Evolutionary conservation across 2,329 filamentous ascomycete genomes (phyloP), one percentile per base, ranked within the genome.

Genomic region (Xylariaceae sp.): DNA sequence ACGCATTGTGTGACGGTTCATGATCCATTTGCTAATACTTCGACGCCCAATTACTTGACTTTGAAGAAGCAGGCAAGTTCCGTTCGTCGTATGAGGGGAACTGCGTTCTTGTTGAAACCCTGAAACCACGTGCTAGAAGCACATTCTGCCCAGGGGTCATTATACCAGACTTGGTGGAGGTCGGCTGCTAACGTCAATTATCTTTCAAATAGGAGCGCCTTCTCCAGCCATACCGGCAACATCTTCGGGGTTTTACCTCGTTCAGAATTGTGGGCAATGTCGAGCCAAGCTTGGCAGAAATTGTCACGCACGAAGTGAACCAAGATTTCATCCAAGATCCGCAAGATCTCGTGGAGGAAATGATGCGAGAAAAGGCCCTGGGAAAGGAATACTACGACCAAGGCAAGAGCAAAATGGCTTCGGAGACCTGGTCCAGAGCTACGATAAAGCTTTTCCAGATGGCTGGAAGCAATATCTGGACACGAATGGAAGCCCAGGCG

Each of bases 371-470:
- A 13, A 49, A 42, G 26, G 26, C 19, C 5, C 29, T 42, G 12
- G 47, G 47, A 34, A 41, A 49, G n/a, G n/a, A 22, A 43, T 49
- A 49, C 19, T 42, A 42, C 39, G 26, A 49, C 37, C 13, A 42
- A n/a, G 40, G 37, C 21, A n/a, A 49, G 18, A 49, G 26, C 4
- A 32, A 18, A 5, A 49, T 42, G 37, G 47, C 37, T 12, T 34
- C 16, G 10, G 37, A 42, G 16, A 42, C 29, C 18, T 49, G 37
- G 37, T 18, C n/a, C 8, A 34, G 13, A 6, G 48, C 40, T 18
- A 19, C 29, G 3, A 5, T 41, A 37, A 37, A 37, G 36, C 36
- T 37, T 3, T 18, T 3, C 2, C 16, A 37, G 9, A 16, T 41
- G 39, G 39, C 15, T 10, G 18, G 18, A 2, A 21, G 39, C 5